Evolutionary conservation across 805 yeast genomes (phyloP), one percentile per base, ranked within the genome.

Genomic region (Sugiyamaella valdiviana): DNA sequence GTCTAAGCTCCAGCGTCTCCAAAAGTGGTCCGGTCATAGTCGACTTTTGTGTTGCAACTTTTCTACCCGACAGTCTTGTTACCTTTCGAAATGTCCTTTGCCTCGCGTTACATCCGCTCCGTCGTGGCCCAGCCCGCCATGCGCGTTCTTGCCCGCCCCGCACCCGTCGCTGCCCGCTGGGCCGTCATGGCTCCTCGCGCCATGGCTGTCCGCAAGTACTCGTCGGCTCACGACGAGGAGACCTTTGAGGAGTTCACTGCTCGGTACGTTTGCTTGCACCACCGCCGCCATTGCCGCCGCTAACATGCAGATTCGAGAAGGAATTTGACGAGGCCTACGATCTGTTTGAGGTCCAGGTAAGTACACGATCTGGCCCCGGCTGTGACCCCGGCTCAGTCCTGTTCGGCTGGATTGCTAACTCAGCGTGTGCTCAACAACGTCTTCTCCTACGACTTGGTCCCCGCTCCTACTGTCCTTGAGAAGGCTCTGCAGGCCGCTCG

Each of bases 381-480:
- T 12, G 10, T 16, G 23, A 12, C 36, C 19, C 39, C 22, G 19
- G 6, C n/a, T n/a, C n/a, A n/a, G n/a, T n/a, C n/a, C n/a, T n/a
- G n/a, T n/a, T n/a, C 21, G 24, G 6, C 14, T 12, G 19, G 24
- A 16, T 15, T 15, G 16, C 22, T 20, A 42, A 44, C 35, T 3
- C 32, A 79, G 75, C 87, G 99, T 77, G 90, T 93, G 53, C 80
- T 93, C 68, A 93, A 95, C 82, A 93, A 93, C 76, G 89, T 95
- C 72, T 93, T 93, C 77, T 86, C 98, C 14, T 93, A 93, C 77
- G 99, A 93, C 74, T 80, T 93, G 71, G 99, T 93, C 49, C 99
- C 99, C 59, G 91, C 99, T 24, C 99, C 99, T 58, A 80, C 85
- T 54, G 98, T 93, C 55, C 78, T 93, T 65, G 96, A 87, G 73